These are phyloP conservation scores for Botryotinia convoluta DNA, from an alignment of 2,329 filamentous ascomycete species.

Conservation along the genomic window DNA sequence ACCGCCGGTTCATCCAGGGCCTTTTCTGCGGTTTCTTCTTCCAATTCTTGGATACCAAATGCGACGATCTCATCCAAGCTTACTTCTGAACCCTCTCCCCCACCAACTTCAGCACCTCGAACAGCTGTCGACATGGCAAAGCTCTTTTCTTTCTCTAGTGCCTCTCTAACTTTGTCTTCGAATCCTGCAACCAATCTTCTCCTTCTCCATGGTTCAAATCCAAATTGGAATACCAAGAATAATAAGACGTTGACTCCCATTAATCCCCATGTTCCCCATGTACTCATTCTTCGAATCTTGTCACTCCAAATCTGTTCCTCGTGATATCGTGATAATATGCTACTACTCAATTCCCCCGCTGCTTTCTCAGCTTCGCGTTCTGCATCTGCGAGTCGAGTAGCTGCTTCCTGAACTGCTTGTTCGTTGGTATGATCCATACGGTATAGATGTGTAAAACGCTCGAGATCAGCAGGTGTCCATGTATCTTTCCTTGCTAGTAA, in stretches of 20 bases:
- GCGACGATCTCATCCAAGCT: constrained; percentile 29
- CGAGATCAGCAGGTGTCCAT: constrained; percentile 83
- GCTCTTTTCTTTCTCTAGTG: constrained; percentile 47
- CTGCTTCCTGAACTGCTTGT: constrained; percentile 71
- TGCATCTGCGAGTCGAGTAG: constrained; percentile 68
- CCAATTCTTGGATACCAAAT: constrained; percentile 29
- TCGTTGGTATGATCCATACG: constrained; percentile 91
- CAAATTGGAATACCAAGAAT: constrained; percentile 80
- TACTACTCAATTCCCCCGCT: constrained; percentile 70
- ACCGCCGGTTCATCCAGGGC: constrained; percentile 26
- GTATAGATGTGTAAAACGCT: constrained; percentile 92
- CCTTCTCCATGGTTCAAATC: constrained; percentile 90
- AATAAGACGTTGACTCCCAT: constrained; percentile 96
- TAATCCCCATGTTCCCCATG: constrained; percentile 96
- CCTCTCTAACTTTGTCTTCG: constrained; percentile 70
- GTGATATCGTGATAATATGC: constrained; percentile 89
- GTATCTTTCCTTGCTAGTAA: constrained; percentile 90
- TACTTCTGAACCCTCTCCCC: constrained; percentile 16
- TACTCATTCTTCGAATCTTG: constrained; percentile 91
- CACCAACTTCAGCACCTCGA: constrained; percentile 19
- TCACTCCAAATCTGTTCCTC: constrained; percentile 99
- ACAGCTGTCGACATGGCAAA: constrained; percentile 16
- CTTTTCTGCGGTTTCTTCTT: constrained; percentile 24
- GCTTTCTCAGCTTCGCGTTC: constrained; percentile 80
- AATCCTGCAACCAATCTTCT: constrained; percentile 77